phyloP scores from a whole-genome alignment of 2,329 filamentous ascomycete species.

The Emmonsiellopsis sp. region DNA sequence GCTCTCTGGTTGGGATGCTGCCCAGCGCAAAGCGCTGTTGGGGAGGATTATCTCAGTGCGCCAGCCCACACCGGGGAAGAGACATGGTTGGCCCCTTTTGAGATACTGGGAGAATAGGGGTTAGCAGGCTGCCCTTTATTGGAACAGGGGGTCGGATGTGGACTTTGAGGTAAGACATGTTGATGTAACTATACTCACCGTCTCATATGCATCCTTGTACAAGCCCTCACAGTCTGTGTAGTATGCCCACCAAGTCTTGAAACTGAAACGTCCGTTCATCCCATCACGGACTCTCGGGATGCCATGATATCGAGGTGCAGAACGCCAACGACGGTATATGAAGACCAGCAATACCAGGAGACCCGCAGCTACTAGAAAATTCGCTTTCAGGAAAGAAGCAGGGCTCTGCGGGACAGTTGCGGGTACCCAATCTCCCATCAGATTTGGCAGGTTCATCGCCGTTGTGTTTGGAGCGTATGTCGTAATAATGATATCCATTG shows the following conservation, averaged over 20 bases:
- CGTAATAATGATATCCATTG: too few relatives aligned
- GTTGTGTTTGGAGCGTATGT: too few relatives aligned
- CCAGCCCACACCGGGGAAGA: background rate
- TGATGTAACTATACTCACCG: background rate
- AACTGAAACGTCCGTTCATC: background rate
- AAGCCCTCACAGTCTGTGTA: background rate
- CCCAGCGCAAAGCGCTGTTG: background rate
- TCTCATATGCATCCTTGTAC: background rate
- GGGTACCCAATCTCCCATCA: background rate
- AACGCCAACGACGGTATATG: background rate
- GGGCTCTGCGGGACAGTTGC: too few relatives aligned
- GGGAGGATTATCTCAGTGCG: background rate
- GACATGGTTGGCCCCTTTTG: constrained; percentile 1
- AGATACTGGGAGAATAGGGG: background rate
- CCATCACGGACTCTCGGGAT: background rate
- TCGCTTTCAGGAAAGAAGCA: too few relatives aligned
- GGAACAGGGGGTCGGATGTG: background rate
- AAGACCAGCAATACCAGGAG: background rate
- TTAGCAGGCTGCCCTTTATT: background rate
- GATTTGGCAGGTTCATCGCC: too few relatives aligned
- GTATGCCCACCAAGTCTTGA: background rate
- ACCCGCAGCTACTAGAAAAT: too few relatives aligned
- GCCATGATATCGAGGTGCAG: background rate
- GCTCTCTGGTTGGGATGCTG: background rate
- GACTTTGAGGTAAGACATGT: background rate